These are phyloP conservation scores for Neurospora sp. DNA, from an alignment of 495 filamentous ascomycete genomes.

Conservation along the genomic window DNA sequence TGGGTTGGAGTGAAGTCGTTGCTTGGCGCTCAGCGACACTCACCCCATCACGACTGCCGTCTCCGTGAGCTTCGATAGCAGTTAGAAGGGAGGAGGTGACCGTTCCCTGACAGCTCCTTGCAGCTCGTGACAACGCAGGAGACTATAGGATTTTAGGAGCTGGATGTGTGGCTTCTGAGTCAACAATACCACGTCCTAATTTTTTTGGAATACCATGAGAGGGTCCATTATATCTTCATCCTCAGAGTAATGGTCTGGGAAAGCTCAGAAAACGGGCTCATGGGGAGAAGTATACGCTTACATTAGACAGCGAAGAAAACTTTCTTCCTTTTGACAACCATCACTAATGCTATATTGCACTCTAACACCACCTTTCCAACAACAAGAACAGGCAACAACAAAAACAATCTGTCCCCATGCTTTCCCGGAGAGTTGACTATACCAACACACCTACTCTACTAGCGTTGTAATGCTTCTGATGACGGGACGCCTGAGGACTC, in stretches of 20 bases:
- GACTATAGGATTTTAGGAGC: background rate
- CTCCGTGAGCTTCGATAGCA: background rate
- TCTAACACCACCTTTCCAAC: background rate
- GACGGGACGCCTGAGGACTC: background rate
- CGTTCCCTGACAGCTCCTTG: background rate
- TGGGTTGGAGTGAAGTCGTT: background rate
- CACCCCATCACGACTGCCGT: background rate
- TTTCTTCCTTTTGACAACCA: background rate
- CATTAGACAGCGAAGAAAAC: background rate
- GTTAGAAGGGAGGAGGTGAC: background rate
- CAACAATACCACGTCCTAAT: background rate
- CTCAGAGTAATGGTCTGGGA: background rate
- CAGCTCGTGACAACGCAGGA: background rate
- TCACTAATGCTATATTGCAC: background rate
- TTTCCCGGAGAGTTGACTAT: background rate
- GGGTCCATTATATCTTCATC: background rate
- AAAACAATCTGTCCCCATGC: background rate
- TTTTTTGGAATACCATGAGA: background rate
- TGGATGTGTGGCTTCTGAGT: background rate
- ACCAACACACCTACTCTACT: background rate
- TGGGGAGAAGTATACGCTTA: background rate
- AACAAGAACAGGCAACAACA: background rate
- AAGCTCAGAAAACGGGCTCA: background rate
- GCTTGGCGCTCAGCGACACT: background rate
- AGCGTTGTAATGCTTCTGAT: background rate